phyloP scores from a whole-genome alignment of 768 basidiomycete species.

The Rhodocollybia butyracea region DNA sequence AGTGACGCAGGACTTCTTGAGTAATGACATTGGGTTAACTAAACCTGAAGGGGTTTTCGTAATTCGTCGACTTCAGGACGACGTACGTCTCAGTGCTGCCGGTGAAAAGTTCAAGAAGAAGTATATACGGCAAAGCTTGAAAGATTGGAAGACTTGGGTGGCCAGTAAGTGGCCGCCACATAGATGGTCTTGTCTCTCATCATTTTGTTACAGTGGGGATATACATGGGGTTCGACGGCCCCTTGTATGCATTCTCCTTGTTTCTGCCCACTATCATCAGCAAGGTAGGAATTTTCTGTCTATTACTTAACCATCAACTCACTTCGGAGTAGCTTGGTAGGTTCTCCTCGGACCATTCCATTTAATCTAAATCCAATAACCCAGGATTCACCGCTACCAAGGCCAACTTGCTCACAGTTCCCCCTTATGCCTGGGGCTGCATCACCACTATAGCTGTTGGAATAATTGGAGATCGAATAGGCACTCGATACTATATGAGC shows the following conservation, averaged over 20 bases:
- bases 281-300: slow-evolving; percentile 36
- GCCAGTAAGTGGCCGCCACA: slow-evolving; percentile 43
- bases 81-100: slow-evolving; percentile 63
- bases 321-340: background rate
- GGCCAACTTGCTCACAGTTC: slow-evolving; percentile 74
- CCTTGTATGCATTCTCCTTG: slow-evolving; percentile 43
- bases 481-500: slow-evolving; percentile 57
- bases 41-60: slow-evolving; percentile 50
- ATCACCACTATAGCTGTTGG: slow-evolving; percentile 62
- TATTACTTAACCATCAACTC: background rate
- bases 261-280: slow-evolving; percentile 54
- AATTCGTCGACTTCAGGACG: slow-evolving; percentile 60
- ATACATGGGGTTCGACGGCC: slow-evolving; percentile 62
- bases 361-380: background rate
- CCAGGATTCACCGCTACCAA: slow-evolving; percentile 60
- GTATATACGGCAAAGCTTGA: slow-evolving; percentile 58
- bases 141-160: slow-evolving; percentile 73
- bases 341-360: background rate
- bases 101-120: slow-evolving; percentile 52
- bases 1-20: slow-evolving; percentile 11
- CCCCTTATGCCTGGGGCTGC: slow-evolving; percentile 72
- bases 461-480: slow-evolving; percentile 56
- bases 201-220: slow-evolving; percentile 49
- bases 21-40: background rate
- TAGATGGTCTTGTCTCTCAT: background rate